A percentile compares a stretch with the other conserved stretches of the same genome.
These are phyloP conservation scores for Pseudozyma pruni DNA, from an alignment of 1,284 basidiomycete species.

Conservation along the genomic window DNA sequence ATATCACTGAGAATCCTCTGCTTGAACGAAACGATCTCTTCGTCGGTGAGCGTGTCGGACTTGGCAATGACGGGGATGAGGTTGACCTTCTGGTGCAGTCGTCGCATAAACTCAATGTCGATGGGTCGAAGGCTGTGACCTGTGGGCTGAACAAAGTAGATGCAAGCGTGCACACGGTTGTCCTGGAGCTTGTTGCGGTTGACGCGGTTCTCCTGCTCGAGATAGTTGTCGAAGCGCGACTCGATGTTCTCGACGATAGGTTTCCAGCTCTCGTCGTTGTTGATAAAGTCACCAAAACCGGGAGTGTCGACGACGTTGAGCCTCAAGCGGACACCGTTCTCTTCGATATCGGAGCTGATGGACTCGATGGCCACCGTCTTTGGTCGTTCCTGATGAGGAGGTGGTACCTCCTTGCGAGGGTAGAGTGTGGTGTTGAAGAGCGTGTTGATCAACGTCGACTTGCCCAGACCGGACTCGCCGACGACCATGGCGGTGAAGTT, in stretches of 20 bases:
- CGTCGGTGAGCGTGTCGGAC: slow-evolving; percentile 65
- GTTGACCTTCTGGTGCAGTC: slow-evolving; percentile 65
- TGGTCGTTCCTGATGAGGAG: slow-evolving; percentile 59
- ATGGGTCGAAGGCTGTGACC: slow-evolving; percentile 65
- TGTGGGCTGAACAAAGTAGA: slow-evolving; percentile 68
- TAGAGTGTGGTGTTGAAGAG: slow-evolving; percentile 67
- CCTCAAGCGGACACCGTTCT: slow-evolving; percentile 66
- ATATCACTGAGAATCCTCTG: slow-evolving; percentile 65
- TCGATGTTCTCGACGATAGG: slow-evolving; percentile 67
- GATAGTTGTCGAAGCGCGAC: slow-evolving; percentile 65
- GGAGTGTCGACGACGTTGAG: slow-evolving; percentile 67
- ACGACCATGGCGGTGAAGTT: slow-evolving; percentile 66
- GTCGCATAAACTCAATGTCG: slow-evolving; percentile 67
- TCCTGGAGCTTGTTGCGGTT: slow-evolving; percentile 66
- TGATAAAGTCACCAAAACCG: slow-evolving; percentile 67
- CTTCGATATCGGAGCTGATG: slow-evolving; percentile 67
- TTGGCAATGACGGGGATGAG: slow-evolving; percentile 67
- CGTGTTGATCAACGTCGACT: slow-evolving; percentile 67
- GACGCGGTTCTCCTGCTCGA: slow-evolving; percentile 67
- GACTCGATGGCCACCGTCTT: slow-evolving; percentile 67
- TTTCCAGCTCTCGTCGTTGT: slow-evolving; percentile 67
- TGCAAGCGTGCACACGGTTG: slow-evolving; percentile 67
- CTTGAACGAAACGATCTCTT: slow-evolving; percentile 63
- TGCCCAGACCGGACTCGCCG: slow-evolving; percentile 67
- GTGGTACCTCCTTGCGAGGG: slow-evolving; percentile 64